Evolutionary conservation across 768 basidiomycete species (phyloP).

Genomic region (Trametes cinnabarina): DNA sequence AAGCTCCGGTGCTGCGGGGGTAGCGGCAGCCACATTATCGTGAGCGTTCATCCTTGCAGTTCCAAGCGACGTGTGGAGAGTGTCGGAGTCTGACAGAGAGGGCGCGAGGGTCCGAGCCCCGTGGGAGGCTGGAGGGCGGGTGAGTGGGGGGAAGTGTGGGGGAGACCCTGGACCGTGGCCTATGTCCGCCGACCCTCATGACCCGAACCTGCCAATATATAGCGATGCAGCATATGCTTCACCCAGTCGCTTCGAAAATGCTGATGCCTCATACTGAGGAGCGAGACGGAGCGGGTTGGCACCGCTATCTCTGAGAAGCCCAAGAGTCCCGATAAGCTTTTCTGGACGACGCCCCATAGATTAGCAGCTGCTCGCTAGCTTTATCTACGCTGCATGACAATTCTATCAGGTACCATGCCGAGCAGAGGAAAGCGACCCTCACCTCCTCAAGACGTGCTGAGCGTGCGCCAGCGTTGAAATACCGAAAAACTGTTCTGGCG

Average conservation of each 20-base stretch:
- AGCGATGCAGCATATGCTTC: slow-evolving; percentile 1
- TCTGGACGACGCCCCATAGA: slow-evolving; percentile 8
- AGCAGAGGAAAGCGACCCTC: not conserved
- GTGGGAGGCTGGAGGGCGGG: no score
- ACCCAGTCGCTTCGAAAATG: no score
- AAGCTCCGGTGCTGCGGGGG: slow-evolving; percentile 8
- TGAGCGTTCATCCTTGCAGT: not conserved
- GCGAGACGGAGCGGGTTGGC: no score
- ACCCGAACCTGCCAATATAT: slow-evolving; percentile 1
- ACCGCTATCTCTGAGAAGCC: slow-evolving; percentile 15
- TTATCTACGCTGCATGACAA: not conserved
- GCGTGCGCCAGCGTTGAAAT: no score
- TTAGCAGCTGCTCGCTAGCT: slow-evolving; percentile 6
- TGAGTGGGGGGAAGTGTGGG: not conserved
- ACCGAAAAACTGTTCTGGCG: no score
- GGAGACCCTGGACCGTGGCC: slow-evolving; percentile 4
- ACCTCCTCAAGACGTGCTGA: not conserved
- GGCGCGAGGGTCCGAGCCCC: not conserved
- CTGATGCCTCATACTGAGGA: not conserved
- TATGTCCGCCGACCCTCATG: slow-evolving; percentile 3
- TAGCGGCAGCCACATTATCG: not conserved
- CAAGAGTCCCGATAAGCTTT: slow-evolving; percentile 5
- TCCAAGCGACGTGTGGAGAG: no score
- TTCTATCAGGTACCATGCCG: not conserved
- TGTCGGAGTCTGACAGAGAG: not conserved